Base-by-base conservation (phyloP, 108 stramenopile genomes). In the Skeletonema menzelii region DNA sequence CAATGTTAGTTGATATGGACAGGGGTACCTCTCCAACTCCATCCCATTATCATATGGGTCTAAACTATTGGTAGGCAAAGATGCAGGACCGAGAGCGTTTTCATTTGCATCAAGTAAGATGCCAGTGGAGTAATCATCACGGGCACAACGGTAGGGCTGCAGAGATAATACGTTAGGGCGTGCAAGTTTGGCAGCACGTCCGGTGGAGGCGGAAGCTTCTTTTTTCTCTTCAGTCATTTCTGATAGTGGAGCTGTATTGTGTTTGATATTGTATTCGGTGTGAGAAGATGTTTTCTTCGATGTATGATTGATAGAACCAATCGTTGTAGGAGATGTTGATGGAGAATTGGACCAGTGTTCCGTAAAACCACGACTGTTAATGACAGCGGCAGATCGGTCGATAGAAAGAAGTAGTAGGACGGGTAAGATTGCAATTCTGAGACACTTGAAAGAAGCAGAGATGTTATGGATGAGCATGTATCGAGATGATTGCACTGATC, bases 81-180 rank as follows among this genome's bases (percentile, higher is more conserved):
- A 69, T 10, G 95, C 80, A 11, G 97, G 89, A 12, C 97, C 97
- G 53, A 80, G 82, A 47, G 94, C 88, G 73, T 98, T 98, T 77
- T 98, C 97, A 72, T 98, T 98, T 70, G 97, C 97, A 73, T 98
- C 97, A 65, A 98, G 88, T 44, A 98, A 82, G 44, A 96, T 70
- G 30, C 97, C 97, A 8, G 82, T 60, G 58, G 77, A 82, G 82
- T 98, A 98, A 70, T 98, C 97, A 82, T 98, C 97, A 17, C 97
- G 85, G 17, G 97, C 97, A 77, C 97, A 98, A 12, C 97, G 92
- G 75, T 98, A 97, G 30, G 97, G 97, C 38, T 87, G 84, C 56
- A 98, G 80, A 47, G 88, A 85, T 56, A 93, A 79, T 49, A 98
- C 94, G 80, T 98, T 98, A 57, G 87, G 86, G n/a, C 97, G 91